Percentiles rank a stretch among this genome's conserved stretches.
phyloP scores from a whole-genome alignment of 345 rosid genomes.

The Erysimum cheiranthoides region DNA sequence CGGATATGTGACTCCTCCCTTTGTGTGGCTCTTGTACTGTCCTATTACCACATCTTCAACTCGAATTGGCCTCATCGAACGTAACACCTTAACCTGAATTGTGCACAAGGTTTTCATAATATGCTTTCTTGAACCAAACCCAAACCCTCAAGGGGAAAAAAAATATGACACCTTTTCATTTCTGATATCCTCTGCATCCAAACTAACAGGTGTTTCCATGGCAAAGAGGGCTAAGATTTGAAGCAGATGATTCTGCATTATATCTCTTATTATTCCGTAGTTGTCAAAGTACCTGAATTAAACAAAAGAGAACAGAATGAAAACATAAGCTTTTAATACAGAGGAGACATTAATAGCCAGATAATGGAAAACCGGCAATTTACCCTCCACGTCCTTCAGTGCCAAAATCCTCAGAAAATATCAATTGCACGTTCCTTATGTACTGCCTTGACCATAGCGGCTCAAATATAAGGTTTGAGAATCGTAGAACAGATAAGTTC shows the following conservation, averaged over 20 bases:
- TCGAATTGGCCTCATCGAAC: slow-evolving; percentile 89
- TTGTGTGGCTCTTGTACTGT: slow-evolving; percentile 93
- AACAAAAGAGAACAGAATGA: not conserved
- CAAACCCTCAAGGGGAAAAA: not conserved
- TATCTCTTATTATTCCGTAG: slow-evolving; percentile 95
- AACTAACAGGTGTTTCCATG: slow-evolving; percentile 98
- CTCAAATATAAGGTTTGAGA: slow-evolving; percentile 97
- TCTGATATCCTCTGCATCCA: slow-evolving; percentile 98
- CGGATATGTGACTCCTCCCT: slow-evolving; percentile 80
- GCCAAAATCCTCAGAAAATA: slow-evolving; percentile 98
- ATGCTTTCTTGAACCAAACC: slow-evolving; percentile 22
- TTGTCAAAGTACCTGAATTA: slow-evolving; percentile 81
- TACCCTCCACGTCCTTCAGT: slow-evolving; percentile 99
- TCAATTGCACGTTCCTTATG: slow-evolving; percentile 86
- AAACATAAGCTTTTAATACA: slow-evolving; percentile 9
- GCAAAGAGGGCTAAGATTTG: slow-evolving; percentile 98
- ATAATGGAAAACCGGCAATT: slow-evolving; percentile 26
- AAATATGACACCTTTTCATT: slow-evolving; percentile 76
- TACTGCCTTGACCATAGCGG: slow-evolving; percentile 98
- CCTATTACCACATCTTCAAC: slow-evolving; percentile 86
- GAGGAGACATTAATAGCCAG: not conserved
- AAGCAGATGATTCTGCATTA: slow-evolving; percentile 99
- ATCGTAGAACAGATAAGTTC: slow-evolving; percentile 94
- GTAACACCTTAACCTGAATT: slow-evolving; percentile 87
- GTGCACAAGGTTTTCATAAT: slow-evolving; percentile 23